Evolutionary conservation across 176 grass and related monocot genomes (phyloP).

Genomic region (Leersia perrieri): DNA sequence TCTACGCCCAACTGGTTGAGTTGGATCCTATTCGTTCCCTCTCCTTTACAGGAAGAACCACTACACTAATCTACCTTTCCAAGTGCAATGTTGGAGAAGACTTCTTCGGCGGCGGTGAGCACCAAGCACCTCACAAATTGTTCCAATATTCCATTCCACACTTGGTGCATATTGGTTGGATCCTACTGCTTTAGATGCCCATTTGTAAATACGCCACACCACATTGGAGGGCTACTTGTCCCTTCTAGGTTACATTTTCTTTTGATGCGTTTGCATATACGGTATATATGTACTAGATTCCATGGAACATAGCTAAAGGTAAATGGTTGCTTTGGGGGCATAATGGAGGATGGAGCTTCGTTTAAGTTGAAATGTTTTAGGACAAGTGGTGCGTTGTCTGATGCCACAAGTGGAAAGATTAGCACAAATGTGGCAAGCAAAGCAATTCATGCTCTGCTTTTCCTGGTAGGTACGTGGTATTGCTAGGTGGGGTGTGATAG

Average conservation of each 20-base stretch:
- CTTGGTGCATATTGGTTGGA: neutral
- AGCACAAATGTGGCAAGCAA: conserved; percentile 28
- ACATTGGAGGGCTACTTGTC: conserved; percentile 16
- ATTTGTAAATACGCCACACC: conserved; percentile 8
- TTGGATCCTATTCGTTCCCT: conserved; percentile 26
- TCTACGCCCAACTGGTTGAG: conserved; percentile 12
- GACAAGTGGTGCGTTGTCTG: conserved; percentile 27
- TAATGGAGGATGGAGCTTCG: neutral
- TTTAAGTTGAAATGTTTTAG: conserved; percentile 29
- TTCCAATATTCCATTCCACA: conserved; percentile 26
- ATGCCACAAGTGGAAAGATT: conserved; percentile 27
- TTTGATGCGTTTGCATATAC: conserved; percentile 45
- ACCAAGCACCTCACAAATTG: conserved; percentile 25
- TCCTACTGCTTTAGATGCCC: conserved; percentile 11
- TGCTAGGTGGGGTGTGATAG: conserved; percentile 13
- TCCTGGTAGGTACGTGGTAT: conserved; percentile 11
- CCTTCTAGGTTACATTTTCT: conserved; percentile 6
- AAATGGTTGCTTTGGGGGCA: conserved; percentile 19
- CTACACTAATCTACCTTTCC: neutral
- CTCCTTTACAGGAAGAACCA: conserved; percentile 11
- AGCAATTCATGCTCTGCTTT: conserved; percentile 22
- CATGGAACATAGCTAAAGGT: neutral
- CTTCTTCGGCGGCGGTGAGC: conserved; percentile 19
- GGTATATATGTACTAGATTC: conserved; percentile 28
- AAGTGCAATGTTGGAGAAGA: conserved; percentile 23